These are phyloP conservation scores for Pontederia crassipes DNA, from an alignment of 176 grass and related monocot genomes.

Conservation along the genomic window DNA sequence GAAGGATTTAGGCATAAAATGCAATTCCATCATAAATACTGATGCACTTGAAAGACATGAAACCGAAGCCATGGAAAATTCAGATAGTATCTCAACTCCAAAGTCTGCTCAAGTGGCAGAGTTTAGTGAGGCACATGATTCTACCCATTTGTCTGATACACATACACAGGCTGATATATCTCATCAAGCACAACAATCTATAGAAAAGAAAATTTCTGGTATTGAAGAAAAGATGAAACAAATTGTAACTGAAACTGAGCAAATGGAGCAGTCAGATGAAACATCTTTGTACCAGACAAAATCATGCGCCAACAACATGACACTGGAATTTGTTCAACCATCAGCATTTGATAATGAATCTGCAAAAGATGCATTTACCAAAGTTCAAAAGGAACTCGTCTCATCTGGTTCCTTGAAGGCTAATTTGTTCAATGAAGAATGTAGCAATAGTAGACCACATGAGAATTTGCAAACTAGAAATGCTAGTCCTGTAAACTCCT, in stretches of 20 bases:
- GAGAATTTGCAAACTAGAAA: conserved; percentile 45
- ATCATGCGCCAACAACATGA: conserved; percentile 21
- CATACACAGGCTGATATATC: conserved; percentile 14
- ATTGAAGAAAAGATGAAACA: conserved; percentile 21
- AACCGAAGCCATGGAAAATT: conserved; percentile 30
- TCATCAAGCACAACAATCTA: conserved; percentile 24
- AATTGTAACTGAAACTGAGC: background rate
- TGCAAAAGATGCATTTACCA: conserved; percentile 24
- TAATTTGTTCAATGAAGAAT: conserved; percentile 32
- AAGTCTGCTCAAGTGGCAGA: conserved; percentile 33
- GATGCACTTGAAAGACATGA: conserved; percentile 26
- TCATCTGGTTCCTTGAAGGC: conserved; percentile 16
- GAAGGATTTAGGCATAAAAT: conserved; percentile 31
- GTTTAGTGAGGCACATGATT: conserved; percentile 16
- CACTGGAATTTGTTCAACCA: conserved; percentile 20
- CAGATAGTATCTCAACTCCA: conserved; percentile 24
- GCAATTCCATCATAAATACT: conserved; percentile 26
- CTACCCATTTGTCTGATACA: conserved; percentile 11
- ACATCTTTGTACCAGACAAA: conserved; percentile 17
- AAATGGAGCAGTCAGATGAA: conserved; percentile 28
- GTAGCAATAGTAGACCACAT: conserved; percentile 20
- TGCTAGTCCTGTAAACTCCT: conserved; percentile 36
- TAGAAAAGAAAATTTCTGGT: conserved; percentile 20
- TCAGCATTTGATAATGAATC: conserved; percentile 35
- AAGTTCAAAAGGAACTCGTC: conserved; percentile 22